Percentiles rank a stretch among this genome's conserved stretches.
Evolutionary conservation across 176 grass and related monocot species (phyloP).

Genomic region (Bonia amplexicaulis): DNA sequence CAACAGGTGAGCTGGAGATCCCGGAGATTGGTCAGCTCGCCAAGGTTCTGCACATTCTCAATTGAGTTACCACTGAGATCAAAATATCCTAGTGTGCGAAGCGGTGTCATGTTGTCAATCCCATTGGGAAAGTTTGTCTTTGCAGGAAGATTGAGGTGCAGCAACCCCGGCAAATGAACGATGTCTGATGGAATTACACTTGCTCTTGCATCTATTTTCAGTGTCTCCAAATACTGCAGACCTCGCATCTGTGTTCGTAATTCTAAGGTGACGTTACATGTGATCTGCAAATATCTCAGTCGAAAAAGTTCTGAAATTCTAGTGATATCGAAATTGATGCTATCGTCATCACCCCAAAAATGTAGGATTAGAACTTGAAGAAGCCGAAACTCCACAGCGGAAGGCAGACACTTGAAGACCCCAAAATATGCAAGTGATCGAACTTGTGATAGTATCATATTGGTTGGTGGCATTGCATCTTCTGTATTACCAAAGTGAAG

Average conservation of each 20-base stretch:
- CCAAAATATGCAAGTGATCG: not conserved
- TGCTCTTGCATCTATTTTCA: not conserved
- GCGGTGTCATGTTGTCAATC: not conserved
- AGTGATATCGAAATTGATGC: not conserved
- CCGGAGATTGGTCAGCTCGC: not conserved
- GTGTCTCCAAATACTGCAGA: not conserved
- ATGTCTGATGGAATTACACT: not conserved
- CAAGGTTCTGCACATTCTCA: not conserved
- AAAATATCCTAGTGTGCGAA: not conserved
- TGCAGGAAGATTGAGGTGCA: not conserved
- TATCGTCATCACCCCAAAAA: not conserved
- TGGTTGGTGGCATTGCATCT: not conserved
- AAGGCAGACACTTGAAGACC: not conserved
- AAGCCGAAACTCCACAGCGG: not conserved
- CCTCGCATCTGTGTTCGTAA: not conserved
- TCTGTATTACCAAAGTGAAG: not conserved
- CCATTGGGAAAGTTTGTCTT: not conserved
- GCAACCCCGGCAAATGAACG: not conserved
- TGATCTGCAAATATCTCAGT: not conserved
- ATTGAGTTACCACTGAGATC: not conserved
- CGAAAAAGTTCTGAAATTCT: not conserved
- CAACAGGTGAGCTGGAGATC: not conserved
- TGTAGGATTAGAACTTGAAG: not conserved
- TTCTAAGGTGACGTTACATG: not conserved
- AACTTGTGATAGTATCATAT: not conserved